Evolutionary conservation across 768 basidiomycete genomes (phyloP).

Genomic region (Saitozyma sp.): DNA sequence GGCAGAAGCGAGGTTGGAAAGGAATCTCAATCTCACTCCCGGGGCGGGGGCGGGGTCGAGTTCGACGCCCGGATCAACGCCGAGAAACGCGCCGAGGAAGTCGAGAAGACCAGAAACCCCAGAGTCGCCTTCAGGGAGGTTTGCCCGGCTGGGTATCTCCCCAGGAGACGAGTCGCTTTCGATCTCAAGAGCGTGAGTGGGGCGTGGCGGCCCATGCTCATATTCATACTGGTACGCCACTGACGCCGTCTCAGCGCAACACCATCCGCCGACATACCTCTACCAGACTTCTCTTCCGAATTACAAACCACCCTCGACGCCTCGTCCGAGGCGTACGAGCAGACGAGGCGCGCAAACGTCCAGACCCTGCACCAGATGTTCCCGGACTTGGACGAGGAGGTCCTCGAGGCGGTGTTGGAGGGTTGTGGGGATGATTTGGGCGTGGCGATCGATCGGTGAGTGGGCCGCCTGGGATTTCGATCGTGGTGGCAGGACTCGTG

Average conservation of each 20-base stretch:
- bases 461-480: constrained; percentile 20
- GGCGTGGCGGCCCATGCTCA: no score
- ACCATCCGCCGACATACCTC: constrained; percentile 13
- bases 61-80: no score
- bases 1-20: constrained; percentile 4
- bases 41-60: neutral
- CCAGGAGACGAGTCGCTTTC: constrained; percentile 9
- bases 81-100: no score
- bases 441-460: constrained; percentile 70
- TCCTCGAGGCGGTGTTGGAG: constrained; percentile 85
- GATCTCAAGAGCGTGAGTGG: constrained; percentile 18
- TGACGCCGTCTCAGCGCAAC: neutral
- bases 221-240: neutral
- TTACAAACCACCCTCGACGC: constrained; percentile 63
- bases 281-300: constrained; percentile 45
- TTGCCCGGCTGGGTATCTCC: constrained; percentile 16
- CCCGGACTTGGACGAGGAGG: constrained; percentile 75
- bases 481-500: neutral
- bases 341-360: constrained; percentile 60
- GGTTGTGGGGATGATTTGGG: constrained; percentile 86
- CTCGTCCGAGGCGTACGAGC: constrained; percentile 71
- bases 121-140: constrained; percentile 24
- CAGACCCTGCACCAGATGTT: constrained; percentile 87
- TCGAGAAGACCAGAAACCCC: constrained; percentile 16
- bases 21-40: constrained; percentile 6